Base-by-base conservation (phyloP, 129 eudicot species). In the Erigeron canadensis region DNA sequence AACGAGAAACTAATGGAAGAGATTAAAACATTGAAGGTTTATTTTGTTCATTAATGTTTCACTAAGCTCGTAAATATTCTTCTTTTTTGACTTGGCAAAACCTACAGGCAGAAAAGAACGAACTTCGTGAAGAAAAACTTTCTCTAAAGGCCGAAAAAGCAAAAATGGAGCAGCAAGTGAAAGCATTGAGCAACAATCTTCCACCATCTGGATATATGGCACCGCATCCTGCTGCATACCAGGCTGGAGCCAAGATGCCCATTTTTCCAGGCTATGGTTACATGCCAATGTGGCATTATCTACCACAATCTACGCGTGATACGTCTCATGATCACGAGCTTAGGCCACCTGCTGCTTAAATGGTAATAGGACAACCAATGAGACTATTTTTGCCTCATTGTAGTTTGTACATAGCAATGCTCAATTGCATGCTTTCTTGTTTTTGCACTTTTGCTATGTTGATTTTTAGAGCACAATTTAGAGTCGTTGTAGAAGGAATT, bases 271-370 rank as follows among this genome's bases (percentile, higher is more conserved):
- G 98, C 69, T 92, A 83, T 18, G 65, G 96, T 23, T 84, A 75
- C 71, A 81, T 77, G 56, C 98, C 95, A 11, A 89, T 93, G 98
- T 93, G 90, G 88, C 95, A 84, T 55, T 93, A 93, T 74, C 58
- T 89, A 48, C 90, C 95, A 5, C 88, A 79, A 34, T 61, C 88
- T 71, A 38, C 70, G 4, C 76, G 82, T 44, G 96, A 93, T 72
- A 89, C 96, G 34, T 83, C 98, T 70, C 91, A 74, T 44, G 98
- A 93, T 85, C 98, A 87, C 41, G 82, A 85, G 81, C 92, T 93
- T 73, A 93, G 98, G 87, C 96, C 96, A 45, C 96, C 96, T 59
- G 98, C 98, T 56, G 96, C 98, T 64, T 93, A 81, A 81, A 17
- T 63, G 48, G 59, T 37, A 16, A 48, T 12, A 59, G 7, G 16